Evolutionary conservation across 2,329 filamentous ascomycete genomes (phyloP).

Genomic region (Gnomoniopsis sp.): DNA sequence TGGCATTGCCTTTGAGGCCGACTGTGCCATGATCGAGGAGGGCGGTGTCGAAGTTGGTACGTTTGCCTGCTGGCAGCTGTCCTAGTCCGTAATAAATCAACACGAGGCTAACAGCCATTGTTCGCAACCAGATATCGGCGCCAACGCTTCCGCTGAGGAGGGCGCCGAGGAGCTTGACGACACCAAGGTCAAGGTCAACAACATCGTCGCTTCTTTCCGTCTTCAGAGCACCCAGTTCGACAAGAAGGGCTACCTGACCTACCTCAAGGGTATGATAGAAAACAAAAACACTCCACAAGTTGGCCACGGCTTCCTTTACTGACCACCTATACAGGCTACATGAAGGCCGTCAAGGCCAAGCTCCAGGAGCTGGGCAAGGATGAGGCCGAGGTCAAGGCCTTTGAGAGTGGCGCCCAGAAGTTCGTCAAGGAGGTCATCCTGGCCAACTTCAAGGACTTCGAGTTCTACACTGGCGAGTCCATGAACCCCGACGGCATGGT

Average conservation of each 20-base stretch:
- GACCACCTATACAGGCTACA: constrained; percentile 59
- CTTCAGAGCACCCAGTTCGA: constrained; percentile 74
- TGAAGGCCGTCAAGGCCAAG: constrained; percentile 79
- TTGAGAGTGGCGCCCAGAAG: constrained; percentile 70
- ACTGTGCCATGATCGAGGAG: constrained; percentile 86
- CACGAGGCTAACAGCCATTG: neutral
- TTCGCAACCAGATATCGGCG: constrained; percentile 67
- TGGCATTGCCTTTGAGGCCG: constrained; percentile 79
- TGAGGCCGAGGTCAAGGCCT: constrained; percentile 67
- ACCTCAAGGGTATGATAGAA: constrained; percentile 72
- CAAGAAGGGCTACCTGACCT: constrained; percentile 80
- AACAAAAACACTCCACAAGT: constrained; percentile 3
- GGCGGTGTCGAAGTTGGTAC: constrained; percentile 70
- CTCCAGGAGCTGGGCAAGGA: constrained; percentile 57
- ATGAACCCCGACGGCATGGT: constrained; percentile 96
- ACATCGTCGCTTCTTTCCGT: constrained; percentile 91
- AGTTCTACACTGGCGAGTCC: constrained; percentile 88
- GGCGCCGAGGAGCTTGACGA: constrained; percentile 75
- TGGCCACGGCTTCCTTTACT: neutral
- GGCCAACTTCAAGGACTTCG: constrained; percentile 90
- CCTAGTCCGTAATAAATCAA: neutral
- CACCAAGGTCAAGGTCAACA: constrained; percentile 71
- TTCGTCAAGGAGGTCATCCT: constrained; percentile 82
- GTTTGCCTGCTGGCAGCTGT: constrained; percentile 31
- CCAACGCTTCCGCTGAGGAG: constrained; percentile 95